Evolutionary conservation across 129 eudicot species (phyloP), one percentile per base, ranked within the genome.

Genomic region (Saussurea involucrata): DNA sequence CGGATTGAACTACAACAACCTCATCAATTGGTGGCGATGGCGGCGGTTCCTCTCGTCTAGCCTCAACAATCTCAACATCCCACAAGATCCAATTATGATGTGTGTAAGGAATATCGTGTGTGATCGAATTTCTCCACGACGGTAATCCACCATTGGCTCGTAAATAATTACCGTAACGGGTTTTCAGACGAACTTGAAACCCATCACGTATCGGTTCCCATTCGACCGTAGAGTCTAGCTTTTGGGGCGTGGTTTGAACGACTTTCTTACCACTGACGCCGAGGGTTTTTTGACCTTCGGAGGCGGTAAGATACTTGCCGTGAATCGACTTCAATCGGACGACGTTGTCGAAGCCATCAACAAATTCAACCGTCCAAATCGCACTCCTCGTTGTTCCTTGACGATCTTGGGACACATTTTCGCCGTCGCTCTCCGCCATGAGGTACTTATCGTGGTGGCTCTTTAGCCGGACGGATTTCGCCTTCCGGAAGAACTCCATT

Each of bases 121-220:
- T 87, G 8, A 90, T 55, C 40, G 96, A 90, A 65, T 85, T 87
- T n/a, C 96, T 73, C 88, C 89, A 87, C 1, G 96, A 92, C 18
- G 96, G 92, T 9, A 90, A 42, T 66, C 90, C 92, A 15, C 85
- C 85, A 20, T 90, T 90, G 0, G 92, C 96, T 4, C 90, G 77
- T 42, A 90, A 28, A 73, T 57, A 90, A 17, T 87, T 85, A 10
- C 92, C 96, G 17, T 90, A 87, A 15, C 92, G 82, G 5, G 88
- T 87, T 74, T 87, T 87, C 0, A 90, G 71, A 73, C 73, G 82
- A 5, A 83, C 85, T 28, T 78, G 86, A 36, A 80, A 67, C 42
- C 92, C 90, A 2, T 85, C 90, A 5, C 88, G 78, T 9, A 85
- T 53, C 18, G 92, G 92, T 55, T 90, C 92, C 96, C 96, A 90